Percentiles rank a stretch among this genome's conserved stretches.
These are phyloP conservation scores for Ophiosphaerella herpotricha DNA, from an alignment of 2,329 filamentous ascomycete species.

Conservation along the genomic window DNA sequence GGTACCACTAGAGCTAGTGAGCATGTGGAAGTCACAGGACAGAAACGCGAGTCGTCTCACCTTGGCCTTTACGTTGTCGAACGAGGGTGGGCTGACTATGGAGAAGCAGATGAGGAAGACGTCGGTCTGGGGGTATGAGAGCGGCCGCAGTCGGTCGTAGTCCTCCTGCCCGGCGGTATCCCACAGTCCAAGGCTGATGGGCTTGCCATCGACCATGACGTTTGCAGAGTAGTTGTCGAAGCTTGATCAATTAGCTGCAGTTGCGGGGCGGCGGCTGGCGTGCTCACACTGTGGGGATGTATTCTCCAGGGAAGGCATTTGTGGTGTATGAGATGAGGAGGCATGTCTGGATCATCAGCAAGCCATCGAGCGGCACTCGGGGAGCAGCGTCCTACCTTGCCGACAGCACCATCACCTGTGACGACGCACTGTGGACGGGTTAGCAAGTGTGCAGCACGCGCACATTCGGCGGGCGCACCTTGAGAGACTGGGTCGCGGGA, in stretches of 20 bases:
- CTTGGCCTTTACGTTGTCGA: conserved; percentile 99
- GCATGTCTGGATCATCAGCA: conserved; percentile 73
- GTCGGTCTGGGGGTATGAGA: conserved; percentile 98
- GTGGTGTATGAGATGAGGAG: conserved; percentile 99
- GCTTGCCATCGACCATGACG: conserved; percentile 98
- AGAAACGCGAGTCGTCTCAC: conserved; percentile 53
- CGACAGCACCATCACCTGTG: conserved; percentile 98
- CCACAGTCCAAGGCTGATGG: conserved; percentile 95
- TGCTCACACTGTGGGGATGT: conserved; percentile 93
- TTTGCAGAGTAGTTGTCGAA: conserved; percentile 99
- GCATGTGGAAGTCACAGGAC: conserved; percentile 6
- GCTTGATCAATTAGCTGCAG: conserved; percentile 54
- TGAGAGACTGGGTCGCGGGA: conserved; percentile 85
- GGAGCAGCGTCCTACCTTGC: conserved; percentile 71
- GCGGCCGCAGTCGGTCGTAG: conserved; percentile 90
- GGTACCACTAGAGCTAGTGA: conserved; percentile 74
- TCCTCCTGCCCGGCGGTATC: conserved; percentile 99
- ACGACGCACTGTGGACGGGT: conserved; percentile 78
- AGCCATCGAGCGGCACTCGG: conserved; percentile 12
- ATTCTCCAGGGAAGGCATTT: conserved; percentile 99
- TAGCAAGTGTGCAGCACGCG: conserved; percentile 11
- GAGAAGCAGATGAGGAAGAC: conserved; percentile 99
- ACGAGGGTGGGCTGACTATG: conserved; percentile 95
- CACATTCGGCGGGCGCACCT: conserved; percentile 61
- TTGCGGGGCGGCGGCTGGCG: conserved; percentile 6